Base-by-base conservation (phyloP, 352 stramenopile species). In the Phytophthora aleatoria region DNA sequence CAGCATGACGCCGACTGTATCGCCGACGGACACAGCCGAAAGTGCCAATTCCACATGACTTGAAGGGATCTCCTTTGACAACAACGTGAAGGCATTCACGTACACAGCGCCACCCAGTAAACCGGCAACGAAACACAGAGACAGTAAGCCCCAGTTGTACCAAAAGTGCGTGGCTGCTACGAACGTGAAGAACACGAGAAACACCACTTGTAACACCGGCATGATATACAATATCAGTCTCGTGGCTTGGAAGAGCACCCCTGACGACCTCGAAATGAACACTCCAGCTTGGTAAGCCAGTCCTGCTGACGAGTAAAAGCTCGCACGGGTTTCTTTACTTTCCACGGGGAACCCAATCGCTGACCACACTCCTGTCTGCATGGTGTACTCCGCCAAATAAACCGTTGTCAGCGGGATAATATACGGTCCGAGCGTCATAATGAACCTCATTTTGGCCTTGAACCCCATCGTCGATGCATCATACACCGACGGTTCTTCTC, bases 321-420 rank as follows among this genome's bases (percentile, higher is more conserved):
- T 64, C 38, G 91, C 71, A 30, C 93, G 87, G 7, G 92, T 83
- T 0, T 67, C 62, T 33, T 77, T 69, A 63, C 77, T 85, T 26
- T 80, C 73, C 0, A 97, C 85, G 1, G 95, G 95, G 64, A 98
- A 98, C 8, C 95, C 94, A 65, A 98, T 97, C 10, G 93, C 82
- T 12, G 90, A 95, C 95, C 95, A 98, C 11, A 96, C 89, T 27
- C 94, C 95, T 1, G 87, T 92, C 73, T 98, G 92, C 70, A 98
- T 92, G 4, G 90, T 91, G 74, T 98, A 98, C 69, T 98, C 95
- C 8, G 93, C 87, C 36, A 95, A 90, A 70, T 98, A 98, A 5
- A 98, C 94, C 31, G 91, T 76, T 42, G 95, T 87, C 9, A 98
- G 69, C 6, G 93, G 91, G 20, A 98, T 72, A 53, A 94, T 98